Percentiles rank a stretch among this genome's conserved stretches.
phyloP scores from a whole-genome alignment of 345 rosid genomes.

The Hevea brasiliensis region DNA sequence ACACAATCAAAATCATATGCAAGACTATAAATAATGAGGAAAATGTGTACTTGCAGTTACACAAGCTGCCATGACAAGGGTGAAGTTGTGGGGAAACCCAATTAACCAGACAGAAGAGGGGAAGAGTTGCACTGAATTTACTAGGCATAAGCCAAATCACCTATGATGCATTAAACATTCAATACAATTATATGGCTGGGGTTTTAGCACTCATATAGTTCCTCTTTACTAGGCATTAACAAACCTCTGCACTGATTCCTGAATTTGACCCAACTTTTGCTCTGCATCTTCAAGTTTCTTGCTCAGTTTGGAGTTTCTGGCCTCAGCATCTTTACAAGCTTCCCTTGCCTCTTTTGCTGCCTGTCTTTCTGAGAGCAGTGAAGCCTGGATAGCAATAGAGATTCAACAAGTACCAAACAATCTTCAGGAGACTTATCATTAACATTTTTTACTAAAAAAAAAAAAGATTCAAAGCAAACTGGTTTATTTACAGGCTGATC shows the following conservation, averaged over 20 bases:
- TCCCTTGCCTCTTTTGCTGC: slow-evolving; percentile 62
- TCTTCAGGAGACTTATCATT: neutral
- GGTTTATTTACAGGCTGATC: neutral
- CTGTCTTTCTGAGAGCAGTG: slow-evolving; percentile 61
- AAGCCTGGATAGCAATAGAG: slow-evolving; percentile 49
- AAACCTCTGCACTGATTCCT: slow-evolving; percentile 93
- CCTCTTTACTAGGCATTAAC: slow-evolving; percentile 32
- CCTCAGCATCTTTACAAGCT: slow-evolving; percentile 59
- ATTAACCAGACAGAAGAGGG: neutral
- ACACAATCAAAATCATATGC: too few species aligned
- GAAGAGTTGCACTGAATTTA: neutral
- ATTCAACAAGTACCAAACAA: slow-evolving; percentile 13
- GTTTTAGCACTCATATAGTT: too few species aligned
- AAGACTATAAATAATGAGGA: neutral
- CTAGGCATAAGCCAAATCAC: neutral
- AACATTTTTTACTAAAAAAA: neutral
- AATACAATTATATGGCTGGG: too few species aligned
- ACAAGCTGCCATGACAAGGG: too few species aligned
- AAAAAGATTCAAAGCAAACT: neutral
- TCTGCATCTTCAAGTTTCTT: slow-evolving; percentile 80
- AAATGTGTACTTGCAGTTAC: neutral
- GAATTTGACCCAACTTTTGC: slow-evolving; percentile 81
- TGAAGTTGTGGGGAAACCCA: too few species aligned
- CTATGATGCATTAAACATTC: too few species aligned
- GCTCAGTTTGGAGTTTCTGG: slow-evolving; percentile 62